Evolutionary conservation across 2,329 filamentous ascomycete species (phyloP).

Genomic region (Nannizzia gypsea): DNA sequence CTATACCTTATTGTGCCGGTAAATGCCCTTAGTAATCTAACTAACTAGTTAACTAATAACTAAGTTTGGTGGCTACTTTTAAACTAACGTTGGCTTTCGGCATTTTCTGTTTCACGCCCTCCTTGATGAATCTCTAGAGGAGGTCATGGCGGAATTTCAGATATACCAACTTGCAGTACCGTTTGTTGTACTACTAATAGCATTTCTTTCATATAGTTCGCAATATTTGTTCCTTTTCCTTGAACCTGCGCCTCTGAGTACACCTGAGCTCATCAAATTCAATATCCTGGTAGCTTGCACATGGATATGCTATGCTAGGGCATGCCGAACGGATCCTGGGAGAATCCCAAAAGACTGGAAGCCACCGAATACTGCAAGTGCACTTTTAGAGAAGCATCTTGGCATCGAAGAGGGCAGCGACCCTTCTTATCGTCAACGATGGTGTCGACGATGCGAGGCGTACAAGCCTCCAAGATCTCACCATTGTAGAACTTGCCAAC

Average conservation of each 20-base stretch:
- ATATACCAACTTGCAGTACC: conserved; percentile 41
- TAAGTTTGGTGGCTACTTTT: no score
- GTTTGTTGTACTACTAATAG: conserved; percentile 43
- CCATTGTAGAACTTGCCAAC: conserved; percentile 52
- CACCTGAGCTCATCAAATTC: conserved; percentile 41
- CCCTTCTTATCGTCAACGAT: conserved; percentile 30
- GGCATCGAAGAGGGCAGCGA: conserved; percentile 12
- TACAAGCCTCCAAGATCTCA: conserved; percentile 52
- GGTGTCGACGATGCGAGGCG: conserved; percentile 52
- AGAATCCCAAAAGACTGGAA: conserved; percentile 38
- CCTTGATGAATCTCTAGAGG: not conserved
- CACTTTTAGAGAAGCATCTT: conserved; percentile 9
- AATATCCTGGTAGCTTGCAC: conserved; percentile 45
- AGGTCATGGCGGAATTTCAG: conserved; percentile 20
- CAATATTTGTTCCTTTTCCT: conserved; percentile 46
- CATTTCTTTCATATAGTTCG: conserved; percentile 48
- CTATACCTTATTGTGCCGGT: no score
- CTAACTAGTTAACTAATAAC: no score
- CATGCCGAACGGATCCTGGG: conserved; percentile 50
- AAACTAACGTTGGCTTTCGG: no score
- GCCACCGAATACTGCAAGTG: conserved; percentile 6
- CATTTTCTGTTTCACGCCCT: not conserved
- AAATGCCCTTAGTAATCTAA: no score
- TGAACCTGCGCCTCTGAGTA: conserved; percentile 42
- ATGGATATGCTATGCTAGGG: conserved; percentile 47